These are phyloP conservation scores for Angophora floribunda DNA, from an alignment of 345 rosid species.

Conservation along the genomic window DNA sequence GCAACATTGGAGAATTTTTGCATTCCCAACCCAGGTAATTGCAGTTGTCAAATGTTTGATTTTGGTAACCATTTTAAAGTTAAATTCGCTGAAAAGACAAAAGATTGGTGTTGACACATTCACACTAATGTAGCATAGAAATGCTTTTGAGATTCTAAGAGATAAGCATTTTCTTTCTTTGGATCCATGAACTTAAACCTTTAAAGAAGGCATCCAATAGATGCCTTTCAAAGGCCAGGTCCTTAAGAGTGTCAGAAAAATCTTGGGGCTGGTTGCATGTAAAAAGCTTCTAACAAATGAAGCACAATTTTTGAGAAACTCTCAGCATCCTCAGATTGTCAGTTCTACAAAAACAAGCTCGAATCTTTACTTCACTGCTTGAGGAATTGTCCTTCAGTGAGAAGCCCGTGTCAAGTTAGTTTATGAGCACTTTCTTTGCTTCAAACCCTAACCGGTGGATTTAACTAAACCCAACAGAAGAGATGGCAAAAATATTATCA, in stretches of 20 bases:
- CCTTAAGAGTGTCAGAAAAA: background rate
- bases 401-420: background rate
- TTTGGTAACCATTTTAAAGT: background rate
- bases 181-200: background rate
- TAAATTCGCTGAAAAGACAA: background rate
- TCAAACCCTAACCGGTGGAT: background rate
- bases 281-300: background rate
- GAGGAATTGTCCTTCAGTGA: background rate
- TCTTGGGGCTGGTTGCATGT: background rate
- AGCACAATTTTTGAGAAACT: background rate
- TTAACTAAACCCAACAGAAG: background rate
- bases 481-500: background rate
- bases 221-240: background rate
- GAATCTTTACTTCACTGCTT: background rate
- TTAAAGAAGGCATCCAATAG: background rate
- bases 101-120: background rate
- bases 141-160: background rate
- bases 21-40: background rate
- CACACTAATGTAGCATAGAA: background rate
- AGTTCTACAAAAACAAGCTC: background rate
- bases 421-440: background rate
- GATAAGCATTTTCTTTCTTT: background rate
- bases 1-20: background rate
- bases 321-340: background rate
- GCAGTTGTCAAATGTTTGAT: background rate